A percentile compares a stretch with the other conserved stretches of the same genome.
These are phyloP conservation scores for Penicillium sp. DNA, from an alignment of 2,329 filamentous ascomycete genomes.

Conservation along the genomic window DNA sequence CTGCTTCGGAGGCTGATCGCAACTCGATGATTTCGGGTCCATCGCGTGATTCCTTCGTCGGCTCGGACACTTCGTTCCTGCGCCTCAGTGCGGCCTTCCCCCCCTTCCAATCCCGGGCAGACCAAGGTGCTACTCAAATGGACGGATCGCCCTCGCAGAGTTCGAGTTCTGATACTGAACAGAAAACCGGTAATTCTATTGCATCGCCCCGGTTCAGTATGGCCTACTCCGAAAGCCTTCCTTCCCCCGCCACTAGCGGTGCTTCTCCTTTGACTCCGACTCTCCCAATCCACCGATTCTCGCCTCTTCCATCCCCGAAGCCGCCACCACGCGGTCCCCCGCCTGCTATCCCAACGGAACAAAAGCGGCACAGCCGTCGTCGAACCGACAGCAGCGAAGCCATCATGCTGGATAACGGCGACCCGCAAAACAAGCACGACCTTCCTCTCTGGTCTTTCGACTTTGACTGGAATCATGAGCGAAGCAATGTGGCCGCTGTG, in stretches of 20 bases:
- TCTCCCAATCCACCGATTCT: slow-evolving; percentile 44
- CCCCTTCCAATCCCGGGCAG: slow-evolving; percentile 26
- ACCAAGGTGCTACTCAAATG: slow-evolving; percentile 33
- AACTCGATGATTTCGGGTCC: slow-evolving; percentile 36
- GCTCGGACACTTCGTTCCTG: slow-evolving; percentile 45
- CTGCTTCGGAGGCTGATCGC: slow-evolving; percentile 28
- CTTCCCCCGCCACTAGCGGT: slow-evolving; percentile 41
- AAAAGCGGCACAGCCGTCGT: slow-evolving; percentile 43
- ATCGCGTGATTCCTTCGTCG: slow-evolving; percentile 39
- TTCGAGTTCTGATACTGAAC: slow-evolving; percentile 40
- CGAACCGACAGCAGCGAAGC: slow-evolving; percentile 52
- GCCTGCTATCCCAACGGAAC: slow-evolving; percentile 37
- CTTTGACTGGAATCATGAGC: slow-evolving; percentile 48
- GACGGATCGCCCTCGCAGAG: slow-evolving; percentile 33
- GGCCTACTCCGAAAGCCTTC: slow-evolving; percentile 43
- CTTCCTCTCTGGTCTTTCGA: slow-evolving; percentile 47
- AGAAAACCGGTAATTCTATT: slow-evolving; percentile 36
- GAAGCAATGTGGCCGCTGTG: slow-evolving; percentile 38
- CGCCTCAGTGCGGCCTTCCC: slow-evolving; percentile 42
- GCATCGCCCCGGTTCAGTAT: slow-evolving; percentile 39
- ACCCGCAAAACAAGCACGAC: slow-evolving; percentile 60
- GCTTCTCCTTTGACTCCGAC: slow-evolving; percentile 47
- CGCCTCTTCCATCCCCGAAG: slow-evolving; percentile 39
- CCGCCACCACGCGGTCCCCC: slow-evolving; percentile 37
- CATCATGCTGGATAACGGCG: slow-evolving; percentile 50